Evolutionary conservation across 305 asterid genomes (phyloP), one percentile per base, ranked within the genome.

Genomic region (Nicotiana rustica): DNA sequence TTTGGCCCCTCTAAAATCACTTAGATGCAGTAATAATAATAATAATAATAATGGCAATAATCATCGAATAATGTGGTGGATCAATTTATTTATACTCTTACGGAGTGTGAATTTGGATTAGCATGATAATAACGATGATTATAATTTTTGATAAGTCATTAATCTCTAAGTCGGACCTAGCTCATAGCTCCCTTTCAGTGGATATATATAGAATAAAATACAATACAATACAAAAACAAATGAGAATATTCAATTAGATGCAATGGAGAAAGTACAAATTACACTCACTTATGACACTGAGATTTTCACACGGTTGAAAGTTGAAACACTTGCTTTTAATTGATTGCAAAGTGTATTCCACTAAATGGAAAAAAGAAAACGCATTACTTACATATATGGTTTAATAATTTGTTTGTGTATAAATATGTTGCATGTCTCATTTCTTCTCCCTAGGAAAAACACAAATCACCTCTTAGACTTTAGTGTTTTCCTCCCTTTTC

Each of bases 371-470:
- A 71, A 73, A 12, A 49, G n/a, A 6, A 44, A 6, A 47, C 9
- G 38, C 65, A 49, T 25, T 75, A 75, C 79, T 21, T 49, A 10
- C 15, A 14, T 49, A 2, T 57, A 57, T 57, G 36, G 10, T 3
- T 25, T 75, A 47, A 71, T 52, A 49, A 75, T 75, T 49, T 75
- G 13, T 1, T 10, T 52, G 76, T 87, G 76, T 93, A 94, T 94
- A 94, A 85, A 92, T 90, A 92, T 19, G 75, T 64, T 67, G 0
- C 41, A 19, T 61, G 35, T 14, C 69, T 14, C 59, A 12, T 83
- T 84, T 80, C 67, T 79, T 78, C 78, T 91, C 85, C 93, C 64
- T 86, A 87, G 92, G 92, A 90, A 88, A 90, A 90, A 89, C 93
- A 92, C 89, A 86, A 86, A 67, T 41, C 17, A 60, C 47, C 64